Conservation (phyloP, 2,329 filamentous ascomycete species). For the Penicillium hesseltinei region DNA sequence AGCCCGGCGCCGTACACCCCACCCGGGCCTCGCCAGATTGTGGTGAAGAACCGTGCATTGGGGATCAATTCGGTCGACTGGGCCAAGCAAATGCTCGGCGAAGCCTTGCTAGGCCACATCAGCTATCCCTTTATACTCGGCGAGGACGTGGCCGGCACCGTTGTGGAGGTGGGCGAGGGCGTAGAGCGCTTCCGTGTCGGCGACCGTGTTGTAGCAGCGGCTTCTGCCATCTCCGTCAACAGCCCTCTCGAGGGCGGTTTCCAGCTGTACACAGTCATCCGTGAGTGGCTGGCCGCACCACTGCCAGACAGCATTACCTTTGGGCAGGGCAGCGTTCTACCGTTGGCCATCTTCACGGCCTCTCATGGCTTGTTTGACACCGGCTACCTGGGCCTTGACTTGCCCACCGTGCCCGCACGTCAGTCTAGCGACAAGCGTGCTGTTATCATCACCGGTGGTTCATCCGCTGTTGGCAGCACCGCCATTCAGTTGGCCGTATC, state of each 20-base stretch:
- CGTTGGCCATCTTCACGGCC: conserved; percentile 35
- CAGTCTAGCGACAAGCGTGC: conserved; percentile 15
- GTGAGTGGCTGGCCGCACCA: conserved; percentile 11
- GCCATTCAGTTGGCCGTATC: conserved; percentile 47
- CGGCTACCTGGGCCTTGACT: conserved; percentile 12
- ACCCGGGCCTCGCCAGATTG: not conserved
- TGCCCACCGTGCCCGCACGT: conserved; percentile 12
- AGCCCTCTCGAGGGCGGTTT: conserved; percentile 20
- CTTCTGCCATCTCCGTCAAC: not conserved
- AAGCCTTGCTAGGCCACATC: not conserved
- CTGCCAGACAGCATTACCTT: conserved; percentile 32
- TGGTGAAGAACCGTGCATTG: not conserved
- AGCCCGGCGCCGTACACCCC: not conserved
- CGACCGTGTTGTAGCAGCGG: conserved; percentile 11
- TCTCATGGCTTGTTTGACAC: conserved; percentile 31
- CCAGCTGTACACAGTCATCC: conserved; percentile 28
- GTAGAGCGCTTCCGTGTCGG: conserved; percentile 16
- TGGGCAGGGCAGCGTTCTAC: conserved; percentile 35
- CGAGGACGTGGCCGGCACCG: conserved; percentile 46
- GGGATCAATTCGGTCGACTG: not conserved
- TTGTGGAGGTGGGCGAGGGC: not conserved
- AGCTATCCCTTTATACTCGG: conserved; percentile 39
- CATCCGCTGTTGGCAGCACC: conserved; percentile 47
- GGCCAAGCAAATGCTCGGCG: not conserved
- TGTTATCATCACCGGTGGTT: conserved; percentile 54